Conservation (phyloP, 345 rosid genomes). For the Syzygium grande region DNA sequence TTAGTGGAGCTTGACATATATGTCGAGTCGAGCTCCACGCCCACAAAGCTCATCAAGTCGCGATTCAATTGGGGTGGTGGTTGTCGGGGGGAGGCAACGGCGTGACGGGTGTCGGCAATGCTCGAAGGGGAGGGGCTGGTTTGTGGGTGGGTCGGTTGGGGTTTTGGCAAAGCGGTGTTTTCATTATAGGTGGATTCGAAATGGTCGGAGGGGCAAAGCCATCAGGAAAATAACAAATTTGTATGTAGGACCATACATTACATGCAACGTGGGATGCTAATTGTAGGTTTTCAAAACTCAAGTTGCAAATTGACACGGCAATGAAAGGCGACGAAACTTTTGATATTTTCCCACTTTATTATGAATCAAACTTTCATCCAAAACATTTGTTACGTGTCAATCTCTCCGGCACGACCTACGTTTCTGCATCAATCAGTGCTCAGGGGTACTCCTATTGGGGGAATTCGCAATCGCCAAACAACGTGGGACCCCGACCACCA, state of each 20-base stretch:
- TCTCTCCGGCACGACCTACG: background rate
- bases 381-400: background rate
- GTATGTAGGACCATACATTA: background rate
- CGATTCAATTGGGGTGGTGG: background rate
- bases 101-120: fast-evolving
- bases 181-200: background rate
- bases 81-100: background rate
- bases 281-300: background rate
- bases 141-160: background rate
- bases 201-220: background rate
- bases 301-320: background rate
- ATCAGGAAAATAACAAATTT: background rate
- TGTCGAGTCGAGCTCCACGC: background rate
- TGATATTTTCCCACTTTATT: background rate
- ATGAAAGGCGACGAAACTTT: background rate
- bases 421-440: background rate
- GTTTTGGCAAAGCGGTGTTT: background rate
- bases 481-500: background rate
- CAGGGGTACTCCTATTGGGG: background rate
- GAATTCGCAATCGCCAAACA: background rate
- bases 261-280: background rate
- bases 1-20: background rate
- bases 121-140: background rate
- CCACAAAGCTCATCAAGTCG: background rate
- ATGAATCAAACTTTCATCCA: background rate